These are phyloP conservation scores for Barbatosphaeria neglecta DNA, from an alignment of 495 filamentous ascomycete genomes.

Conservation along the genomic window DNA sequence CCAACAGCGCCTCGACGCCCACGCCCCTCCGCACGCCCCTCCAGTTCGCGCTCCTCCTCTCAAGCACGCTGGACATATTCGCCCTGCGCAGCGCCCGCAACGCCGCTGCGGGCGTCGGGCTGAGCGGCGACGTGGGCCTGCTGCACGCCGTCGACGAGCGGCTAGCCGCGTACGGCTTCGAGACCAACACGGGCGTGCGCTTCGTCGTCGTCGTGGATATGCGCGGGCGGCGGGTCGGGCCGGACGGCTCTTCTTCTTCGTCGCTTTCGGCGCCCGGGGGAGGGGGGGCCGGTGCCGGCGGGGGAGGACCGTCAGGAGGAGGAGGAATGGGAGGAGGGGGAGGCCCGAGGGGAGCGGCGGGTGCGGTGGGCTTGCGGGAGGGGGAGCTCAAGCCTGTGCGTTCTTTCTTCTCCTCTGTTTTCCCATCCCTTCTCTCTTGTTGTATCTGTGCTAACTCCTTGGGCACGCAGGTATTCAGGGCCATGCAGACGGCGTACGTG, in stretches of 20 bases:
- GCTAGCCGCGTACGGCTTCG: conserved; percentile 82
- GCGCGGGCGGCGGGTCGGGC: conserved; percentile 44
- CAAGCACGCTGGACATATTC: conserved; percentile 87
- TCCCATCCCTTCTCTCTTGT: background rate
- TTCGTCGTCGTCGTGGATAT: conserved; percentile 83
- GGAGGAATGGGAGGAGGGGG: conserved; percentile 3
- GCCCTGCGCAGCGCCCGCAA: conserved; percentile 61
- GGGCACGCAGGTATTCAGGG: conserved; percentile 61
- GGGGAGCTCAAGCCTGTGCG: conserved; percentile 63
- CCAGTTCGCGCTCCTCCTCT: conserved; percentile 84
- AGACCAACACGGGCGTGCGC: conserved; percentile 92
- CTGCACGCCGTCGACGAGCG: conserved; percentile 88
- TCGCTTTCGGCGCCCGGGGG: conserved; percentile 11
- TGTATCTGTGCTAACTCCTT: background rate
- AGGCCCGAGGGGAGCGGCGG: conserved; percentile 10
- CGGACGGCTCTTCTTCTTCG: conserved; percentile 8
- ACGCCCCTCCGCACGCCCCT: conserved; percentile 48
- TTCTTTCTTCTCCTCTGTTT: conserved; percentile 9
- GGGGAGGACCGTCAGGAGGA: background rate
- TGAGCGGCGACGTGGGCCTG: conserved; percentile 74
- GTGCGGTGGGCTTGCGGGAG: conserved; percentile 53
- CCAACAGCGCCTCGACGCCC: conserved; percentile 27
- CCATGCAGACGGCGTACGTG: conserved; percentile 85
- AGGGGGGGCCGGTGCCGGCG: conserved; percentile 1
- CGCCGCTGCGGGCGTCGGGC: conserved; percentile 39